Percentiles rank a stretch among this genome's conserved stretches.
Evolutionary conservation across 164 flowering plant species (phyloP).

Genomic region (Protea cynaroides): DNA sequence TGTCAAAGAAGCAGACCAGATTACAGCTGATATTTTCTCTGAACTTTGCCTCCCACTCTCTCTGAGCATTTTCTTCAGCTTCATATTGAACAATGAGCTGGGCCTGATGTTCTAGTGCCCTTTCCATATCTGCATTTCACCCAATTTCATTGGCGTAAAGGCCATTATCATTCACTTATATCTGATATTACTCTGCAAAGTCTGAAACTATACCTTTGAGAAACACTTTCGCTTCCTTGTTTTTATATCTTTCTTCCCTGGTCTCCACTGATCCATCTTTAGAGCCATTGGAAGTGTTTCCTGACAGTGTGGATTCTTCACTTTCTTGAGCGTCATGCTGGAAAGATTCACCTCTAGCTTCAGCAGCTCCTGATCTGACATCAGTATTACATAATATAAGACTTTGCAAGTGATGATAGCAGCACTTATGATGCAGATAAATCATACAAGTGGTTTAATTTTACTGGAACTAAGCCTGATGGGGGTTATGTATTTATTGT

Average conservation of each 20-base stretch:
- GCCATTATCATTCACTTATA: constrained; percentile 9
- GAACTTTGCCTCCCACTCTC: constrained; percentile 86
- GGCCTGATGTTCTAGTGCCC: constrained; percentile 55
- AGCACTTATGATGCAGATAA: background rate
- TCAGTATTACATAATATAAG: constrained; percentile 9
- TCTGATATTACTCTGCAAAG: constrained; percentile 17
- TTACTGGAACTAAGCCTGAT: too few relatives aligned
- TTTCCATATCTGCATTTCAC: constrained; percentile 46
- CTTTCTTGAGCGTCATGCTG: constrained; percentile 22
- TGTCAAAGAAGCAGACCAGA: constrained; percentile 40
- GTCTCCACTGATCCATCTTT: constrained; percentile 14
- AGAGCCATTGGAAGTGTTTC: constrained; percentile 8
- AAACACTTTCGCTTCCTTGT: constrained; percentile 15
- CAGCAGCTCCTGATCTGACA: constrained; percentile 36
- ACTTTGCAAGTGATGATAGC: background rate
- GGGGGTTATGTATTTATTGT: too few relatives aligned
- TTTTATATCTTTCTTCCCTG: constrained; percentile 11
- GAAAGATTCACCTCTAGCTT: constrained; percentile 16
- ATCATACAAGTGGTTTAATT: too few relatives aligned
- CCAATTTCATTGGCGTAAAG: constrained; percentile 19
- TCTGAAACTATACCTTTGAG: constrained; percentile 9
- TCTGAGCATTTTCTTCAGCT: constrained; percentile 85
- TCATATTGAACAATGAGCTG: constrained; percentile 59
- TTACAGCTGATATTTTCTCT: constrained; percentile 48
- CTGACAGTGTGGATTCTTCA: constrained; percentile 12